Base-by-base conservation (phyloP, 169 alveolate genomes). In the Babesia divergens region DNA sequence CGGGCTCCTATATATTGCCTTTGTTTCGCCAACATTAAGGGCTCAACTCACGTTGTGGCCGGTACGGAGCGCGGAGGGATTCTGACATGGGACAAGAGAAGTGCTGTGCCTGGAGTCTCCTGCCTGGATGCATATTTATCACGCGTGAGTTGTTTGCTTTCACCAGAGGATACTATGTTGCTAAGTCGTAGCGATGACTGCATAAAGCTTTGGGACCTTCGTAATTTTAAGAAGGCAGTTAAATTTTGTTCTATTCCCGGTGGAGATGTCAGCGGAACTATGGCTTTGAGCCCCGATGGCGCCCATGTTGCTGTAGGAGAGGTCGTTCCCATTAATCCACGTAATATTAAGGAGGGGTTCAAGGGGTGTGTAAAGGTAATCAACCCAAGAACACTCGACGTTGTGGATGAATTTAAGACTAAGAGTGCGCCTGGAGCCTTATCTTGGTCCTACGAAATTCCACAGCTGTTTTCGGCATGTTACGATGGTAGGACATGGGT, bases 171-270 rank as follows among this genome's bases (percentile, higher is more conserved):
- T n/a, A 34, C 18, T 38, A 44, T 43, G 47, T 37, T 79, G 47
- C 53, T 79, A 11, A 42, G 56, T 11, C 62, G 74, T 9, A 22
- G 67, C 49, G 44, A 79, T 32, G 65, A 56, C 56, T 7, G 14
- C 34, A 42, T 79, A 14, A 68, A 66, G 34, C 65, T 79, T 16
- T 79, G 87, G 87, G 87, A 79, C 26, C 28, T 79, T 11, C 70
- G 75, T 8, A 50, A 65, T 37, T 34, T 44, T 31, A 65, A 64
- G 58, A 51, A 14, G 20, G 44, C 65, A 0, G 50, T 75, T 0
- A 58, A 42, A 11, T 35, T 44, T 11, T 24, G 44, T 16, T 20
- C 34, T 11, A 43, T 72, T 7, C 59, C 65, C 4, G 82, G 70
- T 5, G 76, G 76, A 32, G 50, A 42, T 16, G 22, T 28, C 40